Percentiles rank a stretch among this genome's conserved stretches.
Conservation (phyloP, 495 filamentous ascomycete genomes). For the Hypoxylon cercidicola region DNA sequence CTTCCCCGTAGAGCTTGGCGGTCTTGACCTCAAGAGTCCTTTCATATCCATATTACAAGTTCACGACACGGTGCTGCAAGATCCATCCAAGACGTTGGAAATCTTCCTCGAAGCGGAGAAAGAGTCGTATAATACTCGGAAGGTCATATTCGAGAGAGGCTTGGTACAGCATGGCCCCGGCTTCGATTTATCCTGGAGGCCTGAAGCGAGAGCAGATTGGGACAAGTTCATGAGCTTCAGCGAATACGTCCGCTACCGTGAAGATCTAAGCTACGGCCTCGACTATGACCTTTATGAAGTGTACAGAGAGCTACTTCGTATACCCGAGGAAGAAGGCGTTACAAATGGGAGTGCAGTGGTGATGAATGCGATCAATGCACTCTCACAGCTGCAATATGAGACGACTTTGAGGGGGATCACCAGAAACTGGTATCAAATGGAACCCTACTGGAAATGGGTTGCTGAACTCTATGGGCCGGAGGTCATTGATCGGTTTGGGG, state of each 20-base stretch:
- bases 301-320: conserved; percentile 51
- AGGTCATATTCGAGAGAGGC: conserved; percentile 57
- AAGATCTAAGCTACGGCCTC: conserved; percentile 50
- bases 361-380: conserved; percentile 42
- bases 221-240: conserved; percentile 63
- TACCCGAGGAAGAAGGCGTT: conserved; percentile 53
- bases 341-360: conserved; percentile 41
- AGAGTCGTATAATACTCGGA: conserved; percentile 57
- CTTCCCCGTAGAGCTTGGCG: conserved; percentile 69
- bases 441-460: conserved; percentile 72
- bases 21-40: conserved; percentile 66
- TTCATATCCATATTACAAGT: conserved; percentile 65
- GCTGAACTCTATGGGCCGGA: conserved; percentile 67
- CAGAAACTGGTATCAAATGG: conserved; percentile 54
- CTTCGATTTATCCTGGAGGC: conserved; percentile 41
- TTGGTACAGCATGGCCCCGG: conserved; percentile 4
- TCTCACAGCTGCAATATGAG: conserved; percentile 8
- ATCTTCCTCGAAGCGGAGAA: conserved; percentile 58
- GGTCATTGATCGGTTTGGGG: conserved; percentile 69
- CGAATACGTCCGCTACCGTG: conserved; percentile 63
- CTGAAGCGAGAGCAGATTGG: conserved; percentile 29
- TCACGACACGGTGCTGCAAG: conserved; percentile 61
- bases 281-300: conserved; percentile 41
- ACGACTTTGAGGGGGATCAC: conserved; percentile 34
- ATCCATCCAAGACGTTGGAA: conserved; percentile 56